Percentiles rank a stretch among this genome's conserved stretches.
phyloP scores from a whole-genome alignment of 1,284 basidiomycete species.

The Marasmius tenuissimus region DNA sequence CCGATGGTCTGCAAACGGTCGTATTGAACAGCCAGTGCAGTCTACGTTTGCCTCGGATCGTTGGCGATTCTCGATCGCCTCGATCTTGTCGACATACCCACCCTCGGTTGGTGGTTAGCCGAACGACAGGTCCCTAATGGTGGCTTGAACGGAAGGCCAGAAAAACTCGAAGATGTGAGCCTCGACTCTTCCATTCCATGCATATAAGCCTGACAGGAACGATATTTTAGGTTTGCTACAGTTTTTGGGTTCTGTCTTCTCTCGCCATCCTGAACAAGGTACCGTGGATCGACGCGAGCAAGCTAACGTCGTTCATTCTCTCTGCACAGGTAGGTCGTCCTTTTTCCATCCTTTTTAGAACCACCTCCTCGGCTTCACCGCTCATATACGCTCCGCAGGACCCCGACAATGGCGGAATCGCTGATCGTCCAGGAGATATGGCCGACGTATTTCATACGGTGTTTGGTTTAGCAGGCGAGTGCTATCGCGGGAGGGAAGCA shows the following conservation, averaged over 20 bases:
- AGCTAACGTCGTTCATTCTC: slow-evolving; percentile 81
- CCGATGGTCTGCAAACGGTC: not conserved
- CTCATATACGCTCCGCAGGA: slow-evolving; percentile 54
- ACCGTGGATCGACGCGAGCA: slow-evolving; percentile 89
- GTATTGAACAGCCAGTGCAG: slow-evolving; percentile 38
- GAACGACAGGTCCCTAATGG: slow-evolving; percentile 93
- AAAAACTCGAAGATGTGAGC: slow-evolving; percentile 93
- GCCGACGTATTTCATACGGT: slow-evolving; percentile 95
- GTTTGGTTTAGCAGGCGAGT: slow-evolving; percentile 88
- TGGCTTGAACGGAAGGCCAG: slow-evolving; percentile 93
- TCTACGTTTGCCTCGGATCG: slow-evolving; percentile 87
- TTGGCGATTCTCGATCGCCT: slow-evolving; percentile 85
- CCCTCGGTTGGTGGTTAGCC: slow-evolving; percentile 88
- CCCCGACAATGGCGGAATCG: slow-evolving; percentile 88
- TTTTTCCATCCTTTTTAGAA: not conserved
- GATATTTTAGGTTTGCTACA: slow-evolving; percentile 86
- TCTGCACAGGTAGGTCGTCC: slow-evolving; percentile 71
- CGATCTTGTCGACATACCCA: slow-evolving; percentile 75
- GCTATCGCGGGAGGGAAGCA: not conserved
- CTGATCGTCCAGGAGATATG: slow-evolving; percentile 92
- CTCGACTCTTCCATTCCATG: not conserved
- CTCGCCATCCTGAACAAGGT: slow-evolving; percentile 85
- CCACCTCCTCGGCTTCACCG: slow-evolving; percentile 3
- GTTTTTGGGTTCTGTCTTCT: slow-evolving; percentile 94
- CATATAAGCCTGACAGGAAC: not conserved